phyloP scores from a whole-genome alignment of 1,284 basidiomycete species.

The Peniophora sp. region DNA sequence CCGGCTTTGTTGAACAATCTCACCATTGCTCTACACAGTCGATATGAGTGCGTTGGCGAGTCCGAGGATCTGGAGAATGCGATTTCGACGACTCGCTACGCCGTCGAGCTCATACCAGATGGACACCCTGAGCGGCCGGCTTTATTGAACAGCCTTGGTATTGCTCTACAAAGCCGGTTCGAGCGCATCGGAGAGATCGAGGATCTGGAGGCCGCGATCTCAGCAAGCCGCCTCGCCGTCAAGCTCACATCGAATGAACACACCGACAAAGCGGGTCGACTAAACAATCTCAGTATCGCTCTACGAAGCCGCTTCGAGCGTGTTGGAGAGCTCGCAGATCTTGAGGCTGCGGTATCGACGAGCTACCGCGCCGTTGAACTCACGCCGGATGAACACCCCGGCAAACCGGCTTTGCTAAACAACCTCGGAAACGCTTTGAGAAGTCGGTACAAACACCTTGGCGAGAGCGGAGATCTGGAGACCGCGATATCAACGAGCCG shows the following conservation, averaged over 20 bases:
- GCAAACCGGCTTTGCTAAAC: background rate
- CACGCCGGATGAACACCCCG: background rate
- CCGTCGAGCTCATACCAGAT: background rate
- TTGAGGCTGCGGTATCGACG: background rate
- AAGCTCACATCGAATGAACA: background rate
- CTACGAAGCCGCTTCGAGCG: background rate
- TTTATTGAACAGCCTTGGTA: background rate
- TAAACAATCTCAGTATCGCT: background rate
- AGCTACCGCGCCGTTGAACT: background rate
- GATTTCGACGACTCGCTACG: background rate
- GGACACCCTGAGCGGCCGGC: background rate
- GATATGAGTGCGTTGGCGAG: background rate
- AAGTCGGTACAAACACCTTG: background rate
- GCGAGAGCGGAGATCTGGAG: background rate
- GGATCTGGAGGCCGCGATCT: background rate
- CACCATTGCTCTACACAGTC: background rate
- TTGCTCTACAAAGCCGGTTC: background rate
- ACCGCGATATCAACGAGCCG: background rate
- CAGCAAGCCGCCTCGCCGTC: background rate
- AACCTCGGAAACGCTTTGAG: background rate
- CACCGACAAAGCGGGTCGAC: background rate
- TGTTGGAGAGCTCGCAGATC: background rate
- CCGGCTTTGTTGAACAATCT: background rate
- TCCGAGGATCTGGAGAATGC: background rate
- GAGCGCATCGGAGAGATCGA: background rate